Evolutionary conservation across 768 basidiomycete genomes (phyloP).

Genomic region (Suillus alpinus): DNA sequence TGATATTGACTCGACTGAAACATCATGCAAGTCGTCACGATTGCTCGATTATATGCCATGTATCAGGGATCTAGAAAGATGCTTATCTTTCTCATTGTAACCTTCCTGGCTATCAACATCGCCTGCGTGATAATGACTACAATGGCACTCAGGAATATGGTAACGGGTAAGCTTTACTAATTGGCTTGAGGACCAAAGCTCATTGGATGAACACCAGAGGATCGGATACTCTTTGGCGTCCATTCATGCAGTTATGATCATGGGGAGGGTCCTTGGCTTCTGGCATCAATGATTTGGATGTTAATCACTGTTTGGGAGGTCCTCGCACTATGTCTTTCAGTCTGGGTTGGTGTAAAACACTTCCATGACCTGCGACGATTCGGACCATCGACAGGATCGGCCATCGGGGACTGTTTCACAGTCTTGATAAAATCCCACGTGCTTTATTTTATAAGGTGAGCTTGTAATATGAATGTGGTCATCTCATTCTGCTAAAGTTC

Average conservation of each 20-base stretch:
- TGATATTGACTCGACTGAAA: background rate
- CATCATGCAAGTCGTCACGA: background rate
- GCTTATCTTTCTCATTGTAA: background rate
- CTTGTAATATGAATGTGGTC: background rate
- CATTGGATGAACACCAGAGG: background rate
- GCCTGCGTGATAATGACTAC: background rate
- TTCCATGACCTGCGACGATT: background rate
- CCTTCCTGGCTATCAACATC: background rate
- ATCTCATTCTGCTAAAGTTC: background rate
- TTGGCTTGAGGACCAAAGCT: background rate
- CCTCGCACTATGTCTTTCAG: background rate
- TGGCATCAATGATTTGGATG: background rate
- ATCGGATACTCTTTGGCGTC: background rate
- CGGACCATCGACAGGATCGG: background rate
- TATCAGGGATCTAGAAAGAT: background rate
- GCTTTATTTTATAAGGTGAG: background rate
- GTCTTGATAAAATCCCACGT: background rate
- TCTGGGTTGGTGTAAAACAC: background rate
- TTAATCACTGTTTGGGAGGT: background rate
- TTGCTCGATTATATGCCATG: background rate
- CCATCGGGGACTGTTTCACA: background rate
- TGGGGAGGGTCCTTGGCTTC: background rate
- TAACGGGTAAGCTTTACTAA: background rate
- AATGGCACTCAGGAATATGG: background rate
- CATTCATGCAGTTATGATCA: background rate